Evolutionary conservation across 768 basidiomycete species (phyloP), one percentile per base, ranked within the genome.

Genomic region (Amanita subjunquillea): DNA sequence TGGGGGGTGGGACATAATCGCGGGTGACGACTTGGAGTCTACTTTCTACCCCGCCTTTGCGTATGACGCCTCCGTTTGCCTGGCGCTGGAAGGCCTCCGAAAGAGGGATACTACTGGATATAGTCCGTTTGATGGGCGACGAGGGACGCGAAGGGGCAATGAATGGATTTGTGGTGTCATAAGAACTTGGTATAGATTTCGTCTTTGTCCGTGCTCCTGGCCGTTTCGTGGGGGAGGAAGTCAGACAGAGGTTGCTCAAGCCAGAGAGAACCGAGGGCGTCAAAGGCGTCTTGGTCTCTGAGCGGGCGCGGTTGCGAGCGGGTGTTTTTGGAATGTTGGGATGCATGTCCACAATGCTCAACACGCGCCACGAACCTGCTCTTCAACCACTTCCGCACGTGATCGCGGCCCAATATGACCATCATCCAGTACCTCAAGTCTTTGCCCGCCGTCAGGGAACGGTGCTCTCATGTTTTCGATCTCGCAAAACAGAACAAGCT

Each of bases 391-490:
- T n/a, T 20, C 5, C 8, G 6, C 51, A 53, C 51, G 51, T 53
- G 51, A 53, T 37, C 51, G 51, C 51, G 43, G 25, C 7, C 38
- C 17, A 17, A 17, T 17, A 53, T 46, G 42, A 29, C 42, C 1
- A 78, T 69, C 37, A 80, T 83, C 23, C 70, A 68, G 4, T 94
- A 93, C 62, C 79, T 96, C 41, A 83, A 86, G 30, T 91, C 89
- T 0, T 75, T 96, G 3, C 87, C 90, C 13, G 80, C 92, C n/a
- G 91, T 97, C 59, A 80, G 95, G 43, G 85, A 93, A 59, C 78
- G 91, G 40, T 98, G 92, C 66, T 63, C 68, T 9, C 76, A 76
- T 39, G 91, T 98, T 32, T 82, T 87, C 65, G 76, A 81, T 27
- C 82, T 95, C 17, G 93, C 90, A 10, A 70, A 79, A 64, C 62